These are phyloP conservation scores for Calocybe cyanea DNA, from an alignment of 768 basidiomycete genomes.

Conservation along the genomic window DNA sequence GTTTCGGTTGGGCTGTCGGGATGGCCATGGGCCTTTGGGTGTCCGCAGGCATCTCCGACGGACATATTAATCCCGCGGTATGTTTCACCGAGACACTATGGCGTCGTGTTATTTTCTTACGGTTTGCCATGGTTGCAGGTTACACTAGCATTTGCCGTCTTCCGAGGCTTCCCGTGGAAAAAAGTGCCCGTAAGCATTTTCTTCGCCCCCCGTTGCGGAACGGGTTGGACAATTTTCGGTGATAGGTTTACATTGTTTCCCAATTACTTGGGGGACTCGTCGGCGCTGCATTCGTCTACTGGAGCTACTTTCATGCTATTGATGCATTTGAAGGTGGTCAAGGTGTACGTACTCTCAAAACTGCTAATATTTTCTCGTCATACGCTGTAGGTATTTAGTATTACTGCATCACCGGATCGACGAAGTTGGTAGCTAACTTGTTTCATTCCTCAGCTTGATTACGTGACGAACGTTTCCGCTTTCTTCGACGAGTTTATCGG, in stretches of 20 bases:
- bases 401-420: too few species aligned
- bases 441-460: slow-evolving; percentile 30
- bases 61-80: slow-evolving; percentile 74
- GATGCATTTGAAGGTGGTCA: slow-evolving; percentile 58
- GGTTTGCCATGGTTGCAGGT: slow-evolving; percentile 43
- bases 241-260: slow-evolving; percentile 48
- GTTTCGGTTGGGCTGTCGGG: slow-evolving; percentile 56
- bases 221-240: neutral
- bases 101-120: slow-evolving; percentile 1
- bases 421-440: too few species aligned
- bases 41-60: slow-evolving; percentile 63
- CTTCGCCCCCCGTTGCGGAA: too few species aligned
- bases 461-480: slow-evolving; percentile 36
- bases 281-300: slow-evolving; percentile 61
- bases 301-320: slow-evolving; percentile 68
- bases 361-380: slow-evolving; percentile 57
- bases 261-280: slow-evolving; percentile 63
- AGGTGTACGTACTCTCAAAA: slow-evolving; percentile 48
- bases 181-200: slow-evolving; percentile 61
- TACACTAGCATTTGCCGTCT: slow-evolving; percentile 64
- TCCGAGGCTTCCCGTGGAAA: slow-evolving; percentile 74
- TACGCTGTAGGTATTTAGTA: slow-evolving; percentile 44
- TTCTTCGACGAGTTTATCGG: slow-evolving; percentile 53
- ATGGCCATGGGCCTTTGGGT: slow-evolving; percentile 68
- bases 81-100: slow-evolving; percentile 15